Conservation (phyloP, 192 early-diverging fungal genomes). For the Coemansia sp. region DNA sequence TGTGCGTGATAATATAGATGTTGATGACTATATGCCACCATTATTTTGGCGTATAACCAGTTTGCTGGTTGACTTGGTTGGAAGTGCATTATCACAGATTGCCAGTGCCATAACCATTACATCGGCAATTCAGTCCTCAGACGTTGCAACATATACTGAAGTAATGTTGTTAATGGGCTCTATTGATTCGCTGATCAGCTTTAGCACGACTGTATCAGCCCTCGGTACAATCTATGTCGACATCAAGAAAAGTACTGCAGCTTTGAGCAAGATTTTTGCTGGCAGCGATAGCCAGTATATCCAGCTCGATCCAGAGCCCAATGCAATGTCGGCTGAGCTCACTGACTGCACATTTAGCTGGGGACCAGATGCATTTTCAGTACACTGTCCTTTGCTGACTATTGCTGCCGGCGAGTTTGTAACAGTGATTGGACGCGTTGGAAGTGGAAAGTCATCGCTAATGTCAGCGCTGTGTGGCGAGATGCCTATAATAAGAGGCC, state of each 20-base stretch:
- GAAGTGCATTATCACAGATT: slow-evolving; percentile 48
- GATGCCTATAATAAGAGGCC: slow-evolving; percentile 72
- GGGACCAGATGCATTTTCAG: slow-evolving; percentile 40
- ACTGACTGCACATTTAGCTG: too few species aligned
- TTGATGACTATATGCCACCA: slow-evolving; percentile 15
- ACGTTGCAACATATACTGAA: slow-evolving; percentile 15
- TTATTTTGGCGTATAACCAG: slow-evolving; percentile 21
- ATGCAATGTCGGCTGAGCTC: neutral
- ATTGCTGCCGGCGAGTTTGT: slow-evolving; percentile 70
- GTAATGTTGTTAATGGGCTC: slow-evolving; percentile 20
- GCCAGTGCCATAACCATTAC: slow-evolving; percentile 60
- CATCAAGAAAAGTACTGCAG: slow-evolving; percentile 1
- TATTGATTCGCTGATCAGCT: slow-evolving; percentile 18
- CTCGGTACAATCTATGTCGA: neutral
- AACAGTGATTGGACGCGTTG: slow-evolving; percentile 78
- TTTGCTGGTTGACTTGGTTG: slow-evolving; percentile 21
- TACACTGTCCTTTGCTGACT: slow-evolving; percentile 59
- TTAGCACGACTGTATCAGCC: neutral
- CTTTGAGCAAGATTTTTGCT: slow-evolving; percentile 14
- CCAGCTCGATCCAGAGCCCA: neutral
- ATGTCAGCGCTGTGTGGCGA: slow-evolving; percentile 73
- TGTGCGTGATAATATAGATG: slow-evolving; percentile 5
- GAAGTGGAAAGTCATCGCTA: slow-evolving; percentile 71
- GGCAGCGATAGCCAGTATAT: slow-evolving; percentile 1
- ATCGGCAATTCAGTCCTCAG: slow-evolving; percentile 50